Percentiles rank a stretch among this genome's conserved stretches.
These are phyloP conservation scores for Starmerella etchellsii DNA, from an alignment of 805 yeast species.

Conservation along the genomic window DNA sequence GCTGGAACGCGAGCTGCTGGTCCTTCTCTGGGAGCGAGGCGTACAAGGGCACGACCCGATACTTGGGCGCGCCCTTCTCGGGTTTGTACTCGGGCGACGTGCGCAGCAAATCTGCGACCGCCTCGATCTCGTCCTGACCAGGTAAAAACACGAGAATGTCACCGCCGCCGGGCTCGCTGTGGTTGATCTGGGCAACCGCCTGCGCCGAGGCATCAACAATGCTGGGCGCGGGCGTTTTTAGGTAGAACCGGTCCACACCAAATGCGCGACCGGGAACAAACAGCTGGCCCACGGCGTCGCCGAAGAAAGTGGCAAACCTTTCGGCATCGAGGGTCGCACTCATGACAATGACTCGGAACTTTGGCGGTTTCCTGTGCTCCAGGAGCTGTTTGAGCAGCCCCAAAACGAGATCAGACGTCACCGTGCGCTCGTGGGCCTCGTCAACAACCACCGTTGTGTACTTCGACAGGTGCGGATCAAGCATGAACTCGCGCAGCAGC, in stretches of 20 bases:
- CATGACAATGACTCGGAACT: constrained; percentile 70
- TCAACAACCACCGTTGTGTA: constrained; percentile 75
- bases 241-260: constrained; percentile 63
- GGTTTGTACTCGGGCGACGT: constrained; percentile 31
- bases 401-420: constrained; percentile 74
- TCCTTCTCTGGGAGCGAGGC: constrained; percentile 83
- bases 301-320: constrained; percentile 63
- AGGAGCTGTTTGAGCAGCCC: constrained; percentile 72
- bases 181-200: constrained; percentile 64
- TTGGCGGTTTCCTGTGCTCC: constrained; percentile 35
- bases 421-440: constrained; percentile 96
- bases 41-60: constrained; percentile 73
- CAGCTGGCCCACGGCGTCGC: constrained; percentile 55
- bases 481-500: constrained; percentile 82
- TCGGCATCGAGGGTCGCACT: constrained; percentile 95
- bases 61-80: constrained; percentile 60
- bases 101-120: constrained; percentile 47
- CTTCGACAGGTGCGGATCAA: constrained; percentile 46
- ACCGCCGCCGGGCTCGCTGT: constrained; percentile 60
- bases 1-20: constrained; percentile 68
- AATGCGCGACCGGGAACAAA: constrained; percentile 83
- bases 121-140: constrained; percentile 96
- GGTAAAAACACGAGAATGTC: constrained; percentile 87
- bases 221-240: constrained; percentile 58
- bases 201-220: constrained; percentile 67